Base-by-base conservation (phyloP, 441 rosid genomes). In the Oxalis stricta region DNA sequence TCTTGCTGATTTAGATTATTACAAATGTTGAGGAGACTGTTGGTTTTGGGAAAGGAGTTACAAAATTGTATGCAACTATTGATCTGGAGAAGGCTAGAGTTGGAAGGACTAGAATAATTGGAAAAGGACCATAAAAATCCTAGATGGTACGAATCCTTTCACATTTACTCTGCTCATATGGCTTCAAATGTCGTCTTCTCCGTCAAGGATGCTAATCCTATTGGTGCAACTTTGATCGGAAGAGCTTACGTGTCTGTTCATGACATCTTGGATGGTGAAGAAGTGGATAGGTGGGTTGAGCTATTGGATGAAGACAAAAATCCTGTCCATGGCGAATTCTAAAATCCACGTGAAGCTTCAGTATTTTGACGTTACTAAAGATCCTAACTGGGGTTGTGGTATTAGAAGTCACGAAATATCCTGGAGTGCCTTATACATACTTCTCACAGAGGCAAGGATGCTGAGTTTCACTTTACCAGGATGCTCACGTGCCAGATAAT, bases 61-160 rank as follows among this genome's bases (percentile, higher is more conserved):
- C 75, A 26, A 72, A 71, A 56, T 62, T 85, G 17, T 89, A 85
- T 39, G 98, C 98, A 3, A 71, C 87, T 6, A 71, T 89, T 24
- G 98, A 89, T 68, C 67, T 89, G 18, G 93, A 82, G 29, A 82
- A 62, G 72, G 94, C 96, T 56, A 82, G 98, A 68, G 94, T 81
- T 65, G 98, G 98, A 41, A 71, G 93, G 55, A 89, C 98, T 16
- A 76, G 94, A 64, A 67, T 54, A 32, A 42, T 89, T n/a, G 2
- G 77, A 66, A 62, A 67, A 82, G 8, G 84, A 75, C 24, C 59
- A 58, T 11, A 26, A 48, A 7, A 78, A 76, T 56, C 98, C 96
- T n/a, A 74, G 69, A 53, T 91, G 98, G 98, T 62, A 82, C 2
- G 98, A 91, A 35, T 91, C 96, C 16, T 91, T 91, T 48, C 98